Evolutionary conservation across 2,329 filamentous ascomycete species (phyloP).

Genomic region (Byssothecium circinans): DNA sequence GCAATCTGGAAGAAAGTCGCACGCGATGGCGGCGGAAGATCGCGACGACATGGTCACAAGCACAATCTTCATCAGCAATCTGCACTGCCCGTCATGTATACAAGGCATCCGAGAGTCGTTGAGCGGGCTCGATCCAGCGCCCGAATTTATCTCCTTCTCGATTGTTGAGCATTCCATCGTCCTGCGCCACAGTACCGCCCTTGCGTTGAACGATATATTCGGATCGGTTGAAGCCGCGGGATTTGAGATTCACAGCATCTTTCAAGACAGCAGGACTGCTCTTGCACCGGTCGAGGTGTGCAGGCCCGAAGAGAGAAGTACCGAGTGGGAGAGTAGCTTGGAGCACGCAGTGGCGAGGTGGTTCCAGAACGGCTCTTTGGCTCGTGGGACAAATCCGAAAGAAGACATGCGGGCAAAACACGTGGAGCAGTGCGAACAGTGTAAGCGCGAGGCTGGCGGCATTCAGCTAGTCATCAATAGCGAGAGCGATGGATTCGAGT

Average conservation of each 20-base stretch:
- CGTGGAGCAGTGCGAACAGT: conserved; percentile 40
- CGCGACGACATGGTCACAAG: conserved; percentile 42
- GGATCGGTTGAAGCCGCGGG: conserved; percentile 58
- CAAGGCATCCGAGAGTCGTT: conserved; percentile 65
- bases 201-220: conserved; percentile 46
- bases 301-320: conserved; percentile 14
- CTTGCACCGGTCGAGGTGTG: conserved; percentile 19
- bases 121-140: conserved; percentile 50
- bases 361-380: conserved; percentile 18
- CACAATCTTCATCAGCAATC: conserved; percentile 69
- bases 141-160: conserved; percentile 66
- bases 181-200: conserved; percentile 55
- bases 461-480: conserved; percentile 15
- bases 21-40: conserved; percentile 11
- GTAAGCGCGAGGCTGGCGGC: conserved; percentile 33
- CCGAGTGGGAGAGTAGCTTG: conserved; percentile 38
- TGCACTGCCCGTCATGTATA: conserved; percentile 78
- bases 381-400: conserved; percentile 5
- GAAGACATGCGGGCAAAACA: conserved; percentile 35
- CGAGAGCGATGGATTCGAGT: conserved; percentile 7
- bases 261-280: conserved; percentile 29
- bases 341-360: conserved; percentile 40
- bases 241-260: conserved; percentile 61
- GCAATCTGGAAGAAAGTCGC: neutral
- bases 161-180: conserved; percentile 71